phyloP scores from a whole-genome alignment of 352 stramenopile species.

The Phytopythium helicoides region DNA sequence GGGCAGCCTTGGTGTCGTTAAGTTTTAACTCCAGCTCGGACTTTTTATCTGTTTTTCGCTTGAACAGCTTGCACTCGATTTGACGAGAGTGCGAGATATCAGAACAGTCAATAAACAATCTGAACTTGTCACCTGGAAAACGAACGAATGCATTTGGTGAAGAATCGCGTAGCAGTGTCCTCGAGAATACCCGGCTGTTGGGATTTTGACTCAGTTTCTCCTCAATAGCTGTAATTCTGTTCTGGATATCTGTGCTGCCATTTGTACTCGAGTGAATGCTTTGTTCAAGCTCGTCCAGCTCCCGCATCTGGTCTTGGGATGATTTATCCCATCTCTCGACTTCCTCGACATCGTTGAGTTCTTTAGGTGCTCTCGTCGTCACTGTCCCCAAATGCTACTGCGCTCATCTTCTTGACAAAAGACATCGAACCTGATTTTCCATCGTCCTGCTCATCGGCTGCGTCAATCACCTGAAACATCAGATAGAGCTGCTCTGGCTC shows the following conservation, averaged over 20 bases:
- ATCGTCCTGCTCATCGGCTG: too few relatives aligned
- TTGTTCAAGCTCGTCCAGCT: slow-evolving; percentile 22
- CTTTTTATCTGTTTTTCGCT: slow-evolving; percentile 29
- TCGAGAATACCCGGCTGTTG: slow-evolving; percentile 34
- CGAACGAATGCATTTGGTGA: slow-evolving; percentile 36
- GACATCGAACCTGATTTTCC: too few relatives aligned
- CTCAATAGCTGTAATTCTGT: slow-evolving; percentile 8
- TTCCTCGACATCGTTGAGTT: too few relatives aligned
- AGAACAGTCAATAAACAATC: slow-evolving; percentile 27
- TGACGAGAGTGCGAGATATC: slow-evolving; percentile 12
- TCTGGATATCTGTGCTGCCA: too few relatives aligned
- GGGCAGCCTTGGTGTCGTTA: slow-evolving; percentile 1
- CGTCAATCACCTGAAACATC: too few relatives aligned
- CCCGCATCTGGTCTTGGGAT: slow-evolving; percentile 28
- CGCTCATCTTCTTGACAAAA: too few relatives aligned
- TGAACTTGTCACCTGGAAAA: slow-evolving; percentile 43
- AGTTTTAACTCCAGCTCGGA: slow-evolving; percentile 17
- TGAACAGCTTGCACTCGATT: slow-evolving; percentile 50
- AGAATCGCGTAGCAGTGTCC: slow-evolving; percentile 20
- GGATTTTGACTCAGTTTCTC: too few relatives aligned
- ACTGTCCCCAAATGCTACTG: too few relatives aligned
- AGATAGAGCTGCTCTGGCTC: too few relatives aligned
- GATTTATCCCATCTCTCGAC: slow-evolving; percentile 37
- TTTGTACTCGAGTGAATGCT: slow-evolving; percentile 1
- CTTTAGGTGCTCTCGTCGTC: too few relatives aligned